Percentiles rank a stretch among this genome's conserved stretches.
Evolutionary conservation across 345 rosid genomes (phyloP).

Genomic region (Kernera saxatilis): DNA sequence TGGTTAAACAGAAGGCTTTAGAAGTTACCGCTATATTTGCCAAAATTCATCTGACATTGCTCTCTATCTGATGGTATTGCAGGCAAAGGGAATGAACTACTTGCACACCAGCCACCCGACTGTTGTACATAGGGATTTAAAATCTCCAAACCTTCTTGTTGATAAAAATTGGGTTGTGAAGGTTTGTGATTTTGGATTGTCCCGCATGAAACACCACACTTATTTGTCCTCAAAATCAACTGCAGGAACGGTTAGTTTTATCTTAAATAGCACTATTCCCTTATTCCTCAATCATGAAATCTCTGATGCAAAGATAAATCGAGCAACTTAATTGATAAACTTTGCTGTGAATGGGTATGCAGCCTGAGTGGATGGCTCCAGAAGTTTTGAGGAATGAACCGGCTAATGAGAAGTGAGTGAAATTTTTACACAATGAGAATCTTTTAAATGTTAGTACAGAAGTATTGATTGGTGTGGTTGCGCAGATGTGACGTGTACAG

Average conservation of each 20-base stretch:
- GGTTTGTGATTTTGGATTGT: slow-evolving; percentile 98
- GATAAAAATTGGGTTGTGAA: slow-evolving; percentile 96
- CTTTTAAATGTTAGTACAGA: not conserved
- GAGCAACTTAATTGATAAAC: not conserved
- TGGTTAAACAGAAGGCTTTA: not conserved
- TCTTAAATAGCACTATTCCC: not conserved
- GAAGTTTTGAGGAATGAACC: slow-evolving; percentile 97
- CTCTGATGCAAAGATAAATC: not conserved
- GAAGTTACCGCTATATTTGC: not conserved
- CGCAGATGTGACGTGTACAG: slow-evolving; percentile 96
- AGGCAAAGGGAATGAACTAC: slow-evolving; percentile 98
- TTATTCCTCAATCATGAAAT: not conserved
- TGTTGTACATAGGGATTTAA: slow-evolving; percentile 93
- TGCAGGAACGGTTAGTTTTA: slow-evolving; percentile 78
- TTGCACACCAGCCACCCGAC: slow-evolving; percentile 93
- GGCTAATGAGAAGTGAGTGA: slow-evolving; percentile 88
- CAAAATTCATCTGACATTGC: not conserved
- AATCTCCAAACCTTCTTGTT: slow-evolving; percentile 95
- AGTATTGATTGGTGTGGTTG: slow-evolving; percentile 19
- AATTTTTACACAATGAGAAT: not conserved
- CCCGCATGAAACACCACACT: slow-evolving; percentile 86
- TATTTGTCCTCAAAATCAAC: slow-evolving; percentile 91
- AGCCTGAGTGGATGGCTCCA: slow-evolving; percentile 99
- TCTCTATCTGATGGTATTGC: slow-evolving; percentile 21
- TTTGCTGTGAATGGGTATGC: slow-evolving; percentile 27